phyloP scores from a whole-genome alignment of 768 basidiomycete species.

The Suillus paluster region DNA sequence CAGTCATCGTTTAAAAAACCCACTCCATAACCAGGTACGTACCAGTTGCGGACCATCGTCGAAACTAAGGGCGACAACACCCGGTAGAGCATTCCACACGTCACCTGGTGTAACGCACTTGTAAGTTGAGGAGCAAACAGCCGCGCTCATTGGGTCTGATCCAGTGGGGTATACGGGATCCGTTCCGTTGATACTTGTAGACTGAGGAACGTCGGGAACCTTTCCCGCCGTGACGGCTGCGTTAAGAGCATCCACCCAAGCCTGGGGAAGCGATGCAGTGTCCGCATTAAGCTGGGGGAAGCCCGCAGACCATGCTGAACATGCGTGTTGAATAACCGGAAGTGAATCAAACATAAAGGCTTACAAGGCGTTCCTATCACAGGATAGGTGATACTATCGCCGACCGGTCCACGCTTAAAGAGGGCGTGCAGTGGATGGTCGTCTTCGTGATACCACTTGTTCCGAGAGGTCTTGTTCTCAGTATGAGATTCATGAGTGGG shows the following conservation, averaged over 20 bases:
- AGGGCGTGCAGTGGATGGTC: slow-evolving; percentile 64
- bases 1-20: slow-evolving; percentile 10
- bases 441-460: slow-evolving; percentile 62
- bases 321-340: slow-evolving; percentile 4
- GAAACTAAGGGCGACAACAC: slow-evolving; percentile 67
- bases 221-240: slow-evolving; percentile 67
- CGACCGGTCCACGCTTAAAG: slow-evolving; percentile 55
- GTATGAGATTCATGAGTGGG: slow-evolving; percentile 23
- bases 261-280: slow-evolving; percentile 54
- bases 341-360: slow-evolving; percentile 17
- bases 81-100: slow-evolving; percentile 77
- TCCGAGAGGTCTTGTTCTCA: slow-evolving; percentile 28
- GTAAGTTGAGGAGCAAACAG: slow-evolving; percentile 79
- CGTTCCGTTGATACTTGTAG: slow-evolving; percentile 40
- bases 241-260: slow-evolving; percentile 75
- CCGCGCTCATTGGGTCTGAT: slow-evolving; percentile 45
- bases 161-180: slow-evolving; percentile 44
- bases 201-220: slow-evolving; percentile 69
- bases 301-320: slow-evolving; percentile 61
- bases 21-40: slow-evolving; percentile 17
- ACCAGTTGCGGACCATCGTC: slow-evolving; percentile 79
- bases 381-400: slow-evolving; percentile 55
- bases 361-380: slow-evolving; percentile 64
- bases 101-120: slow-evolving; percentile 66
- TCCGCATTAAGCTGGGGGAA: slow-evolving; percentile 64